Base-by-base conservation (phyloP, 352 stramenopile genomes). In the Phytophthora foliorum region DNA sequence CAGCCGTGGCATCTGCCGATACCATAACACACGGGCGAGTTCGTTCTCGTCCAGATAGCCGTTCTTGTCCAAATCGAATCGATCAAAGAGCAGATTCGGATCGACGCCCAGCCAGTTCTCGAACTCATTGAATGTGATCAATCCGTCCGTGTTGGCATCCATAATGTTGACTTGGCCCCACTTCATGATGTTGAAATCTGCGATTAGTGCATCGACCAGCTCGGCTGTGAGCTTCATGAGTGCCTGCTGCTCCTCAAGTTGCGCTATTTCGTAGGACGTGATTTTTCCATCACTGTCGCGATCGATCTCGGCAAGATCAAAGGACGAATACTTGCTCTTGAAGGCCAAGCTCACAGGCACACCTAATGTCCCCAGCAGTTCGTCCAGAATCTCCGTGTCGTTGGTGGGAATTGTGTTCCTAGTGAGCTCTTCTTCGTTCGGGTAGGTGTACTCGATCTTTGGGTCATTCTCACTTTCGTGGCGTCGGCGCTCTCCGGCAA, bases 1-100 rank as follows among this genome's bases (percentile, higher is more conserved):
- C 5, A 94, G 42, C 0, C 86, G 69, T 6, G 88, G 88, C 46
- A 96, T 76, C 44, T 94, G 86, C 22, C 87, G 80, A 48, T 90
- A 89, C 70, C 76, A 89, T 2, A 96, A 54, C 17, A 79, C 75
- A 1, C 83, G 72, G 6, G 86, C 81, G 1, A 96, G 78, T 38
- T 96, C 88, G 42, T 93, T 93, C 55, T 96, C 88, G 55, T 96
- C 88, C 38, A 96, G 57, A 42, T 86, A 94, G 1, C 86, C 88
- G 41, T 84, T 93, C 63, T 96, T 96, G 78, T 96, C 88, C 32
- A 94, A 39, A 42, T 96, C 88, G 54, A 92, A 96, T 34, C 75
- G 76, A 44, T 94, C 88, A 56, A 96, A 96, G 52, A 94, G 56
- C n/a, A 96, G 52, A 42, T 88, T 88, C 6, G 86, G 78, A 57